Base-by-base conservation (phyloP, 208 protist species). In the Trypanosoma mega region DNA sequence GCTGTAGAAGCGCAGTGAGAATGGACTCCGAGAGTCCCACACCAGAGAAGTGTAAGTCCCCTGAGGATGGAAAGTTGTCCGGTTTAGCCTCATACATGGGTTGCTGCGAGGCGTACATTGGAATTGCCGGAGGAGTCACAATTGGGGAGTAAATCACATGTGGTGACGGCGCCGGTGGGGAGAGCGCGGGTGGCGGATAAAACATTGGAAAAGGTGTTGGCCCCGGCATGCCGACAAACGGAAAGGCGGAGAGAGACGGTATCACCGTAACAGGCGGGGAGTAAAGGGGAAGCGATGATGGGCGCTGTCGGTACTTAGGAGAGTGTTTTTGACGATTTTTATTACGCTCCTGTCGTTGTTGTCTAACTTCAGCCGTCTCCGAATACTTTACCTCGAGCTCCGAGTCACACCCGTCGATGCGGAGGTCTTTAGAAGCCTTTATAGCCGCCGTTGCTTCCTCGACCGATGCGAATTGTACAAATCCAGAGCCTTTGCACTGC, bases 401-500 rank as follows among this genome's bases (percentile, higher is more conserved):
- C 18, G 61, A 49, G 6, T 84, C 73, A 76, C 80, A 95, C 52
- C 80, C 76, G 36, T 92, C 89, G 24, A 95, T 89, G 44, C 66
- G 65, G 62, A 93, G 74, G 14, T 27, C 61, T 24, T 76, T 71
- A 9, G 63, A 48, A 43, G 79, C 82, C 1, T 76, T 61, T 41
- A 96, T 74, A 20, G 84, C 85, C 2, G 68, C 69, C 21, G 72
- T 82, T 18, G 89, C 89, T 45, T 93, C 81, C 29, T 86, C 73
- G 24, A 83, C 67, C 0, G 74, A 72, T 21, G 78, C 63, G 56
- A 96, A 96, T 64, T 92, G 86, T 16, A 93, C 89, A 71, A 96
- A 96, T 4, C 89, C 89, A 24, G 85, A 92, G 2, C 89, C 89
- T 64, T 96, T 96, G 65, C 89, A 96, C 63, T 96, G 89, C n/a